Evolutionary conservation across 305 asterid species (phyloP), one percentile per base, ranked within the genome.

Genomic region (Striga hermonthica): DNA sequence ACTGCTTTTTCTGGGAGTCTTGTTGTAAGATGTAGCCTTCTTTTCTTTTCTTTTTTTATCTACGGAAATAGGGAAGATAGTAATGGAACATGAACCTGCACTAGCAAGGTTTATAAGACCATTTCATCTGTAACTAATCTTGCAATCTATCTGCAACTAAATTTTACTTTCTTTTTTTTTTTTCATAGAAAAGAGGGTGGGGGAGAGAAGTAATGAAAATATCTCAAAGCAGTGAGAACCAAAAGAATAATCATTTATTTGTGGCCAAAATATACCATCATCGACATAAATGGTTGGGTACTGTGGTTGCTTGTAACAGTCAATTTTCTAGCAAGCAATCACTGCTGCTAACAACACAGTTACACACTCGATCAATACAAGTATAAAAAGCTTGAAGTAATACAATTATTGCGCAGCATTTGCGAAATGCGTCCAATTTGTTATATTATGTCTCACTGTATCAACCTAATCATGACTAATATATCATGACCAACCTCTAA

Each of bases 1-100:
- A 58, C 65, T 81, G 72, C 35, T 83, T 72, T 70, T 77, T 37
- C 43, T 78, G 47, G 68, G 64, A 55, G 59, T 79, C 72, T 64
- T 78, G 62, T 68, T 83, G 80, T 86, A 54, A 75, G 9, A 16
- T 50, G 62, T 12, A 52, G 37, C 31, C 31, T 22, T 22, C 31
- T 22, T 22, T n/a, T n/a, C n/a, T n/a, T n/a, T n/a, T n/a, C n/a
- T n/a, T n/a, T n/a, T 22, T 22, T 22, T 22, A 22, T 22, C 31
- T 22, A 22, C 31, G 31, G 31, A 22, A 22, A 22, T 22, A 22
- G 31, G 31, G 31, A 22, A 22, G 31, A 22, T 22, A 22, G 31
- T 22, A 22, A 22, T 22, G 31, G 31, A 22, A 22, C 1, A 22
- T 22, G 31, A 22, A 22, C 31, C 31, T 22, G 31, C 31, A 22